phyloP scores from a whole-genome alignment of 2,329 filamentous ascomycete species.

The Pseudopithomyces maydicus region DNA sequence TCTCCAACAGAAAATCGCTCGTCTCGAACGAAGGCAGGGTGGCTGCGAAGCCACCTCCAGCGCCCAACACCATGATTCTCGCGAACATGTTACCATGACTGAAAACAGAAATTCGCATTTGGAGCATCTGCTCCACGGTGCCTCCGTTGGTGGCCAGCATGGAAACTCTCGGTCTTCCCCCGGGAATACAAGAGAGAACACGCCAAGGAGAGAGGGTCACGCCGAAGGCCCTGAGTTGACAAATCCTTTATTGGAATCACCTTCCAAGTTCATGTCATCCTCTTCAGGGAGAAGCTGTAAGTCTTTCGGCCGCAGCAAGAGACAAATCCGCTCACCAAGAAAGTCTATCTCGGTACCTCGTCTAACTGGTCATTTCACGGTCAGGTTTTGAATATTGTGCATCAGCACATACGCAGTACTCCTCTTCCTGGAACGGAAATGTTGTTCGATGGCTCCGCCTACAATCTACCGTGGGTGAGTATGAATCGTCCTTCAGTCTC shows the following conservation, averaged over 20 bases:
- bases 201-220: slow-evolving; percentile 22
- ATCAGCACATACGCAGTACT: slow-evolving; percentile 53
- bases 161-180: slow-evolving; percentile 20
- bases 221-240: slow-evolving; percentile 25
- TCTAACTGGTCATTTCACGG: slow-evolving; percentile 63
- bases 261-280: slow-evolving; percentile 33
- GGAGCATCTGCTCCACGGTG: slow-evolving; percentile 8
- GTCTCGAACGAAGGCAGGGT: slow-evolving; percentile 17
- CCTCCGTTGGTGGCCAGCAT: slow-evolving; percentile 18
- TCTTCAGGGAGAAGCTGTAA: slow-evolving; percentile 29
- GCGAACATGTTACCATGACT: slow-evolving; percentile 4
- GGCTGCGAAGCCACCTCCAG: background rate
- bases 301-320: background rate
- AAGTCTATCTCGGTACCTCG: slow-evolving; percentile 60
- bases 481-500: background rate
- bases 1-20: slow-evolving; percentile 27
- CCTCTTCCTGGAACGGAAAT: slow-evolving; percentile 52
- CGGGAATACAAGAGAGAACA: slow-evolving; percentile 22
- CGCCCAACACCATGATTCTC: background rate
- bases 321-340: background rate
- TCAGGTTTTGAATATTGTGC: slow-evolving; percentile 55
- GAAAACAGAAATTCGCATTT: slow-evolving; percentile 11
- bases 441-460: slow-evolving; percentile 58
- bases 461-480: slow-evolving; percentile 55
- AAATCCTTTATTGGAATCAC: slow-evolving; percentile 30